Evolutionary conservation across 2,329 filamentous ascomycete genomes (phyloP), one percentile per base, ranked within the genome.

Genomic region (Teratosphaeria zuluensis): DNA sequence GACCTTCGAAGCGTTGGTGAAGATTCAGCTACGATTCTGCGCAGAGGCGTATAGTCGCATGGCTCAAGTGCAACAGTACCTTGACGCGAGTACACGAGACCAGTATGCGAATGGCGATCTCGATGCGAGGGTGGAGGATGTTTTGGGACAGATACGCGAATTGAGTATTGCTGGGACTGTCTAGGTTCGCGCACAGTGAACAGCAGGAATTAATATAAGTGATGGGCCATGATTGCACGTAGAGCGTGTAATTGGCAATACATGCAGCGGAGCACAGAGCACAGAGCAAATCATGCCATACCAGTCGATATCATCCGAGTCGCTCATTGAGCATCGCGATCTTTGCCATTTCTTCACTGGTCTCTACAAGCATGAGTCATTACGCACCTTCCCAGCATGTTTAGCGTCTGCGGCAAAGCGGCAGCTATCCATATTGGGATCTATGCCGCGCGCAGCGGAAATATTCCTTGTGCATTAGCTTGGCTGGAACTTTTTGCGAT

Each of bases 1-100:
- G 0, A 92, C 87, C 62, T 99, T 99, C 71, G 94, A 99, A 76
- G 94, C 95, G 0, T 84, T 99, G 56, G 94, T 99, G 73, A 99
- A 99, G 81, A 99, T 99, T 66, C 94, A 99, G 78, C 76, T 99
- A 69, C 83, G 94, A 42, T 99, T 99, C 79, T 99, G 95, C 70
- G 94, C 95, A 7, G 94, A 99, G 77, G 94, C 94, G 1, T 99
- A 99, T 76, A 92, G 87, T 62, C 83, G 94, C 54, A 99, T 99
- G 94, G 94, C 95, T 30, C 95, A 99, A 78, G 95, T 99, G 59
- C 94, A 99, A 78, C 94, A 99, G 77, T 69, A 71, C 58, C 81
- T 99, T 33, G 94, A 97, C 72, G 88, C 92, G 32, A 91, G 96
- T 70, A 97, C 92, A 56, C 83, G 94, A 74, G 94, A 99, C 65